Conservation (phyloP, 2,329 filamentous ascomycete species). For the Periconia sp. region DNA sequence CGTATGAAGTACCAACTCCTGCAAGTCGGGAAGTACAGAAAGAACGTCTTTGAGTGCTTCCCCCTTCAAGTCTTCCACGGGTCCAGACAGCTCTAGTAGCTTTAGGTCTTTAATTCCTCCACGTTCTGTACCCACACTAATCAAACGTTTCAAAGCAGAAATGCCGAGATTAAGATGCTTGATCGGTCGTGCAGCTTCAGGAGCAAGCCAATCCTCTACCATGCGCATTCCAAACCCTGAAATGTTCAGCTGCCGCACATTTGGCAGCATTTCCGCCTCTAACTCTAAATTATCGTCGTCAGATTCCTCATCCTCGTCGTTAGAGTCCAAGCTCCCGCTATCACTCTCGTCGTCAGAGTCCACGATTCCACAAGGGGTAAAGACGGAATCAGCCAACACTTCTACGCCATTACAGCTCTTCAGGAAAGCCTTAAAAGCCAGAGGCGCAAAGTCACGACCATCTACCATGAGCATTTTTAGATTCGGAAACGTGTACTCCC, state of each 20-base stretch:
- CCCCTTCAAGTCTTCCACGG: not conserved
- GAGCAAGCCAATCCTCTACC: too few relatives aligned
- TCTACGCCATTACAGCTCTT: conserved; percentile 6
- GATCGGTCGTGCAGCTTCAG: too few relatives aligned
- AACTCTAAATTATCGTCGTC: not conserved
- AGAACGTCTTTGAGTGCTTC: conserved; percentile 6
- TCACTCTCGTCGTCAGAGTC: not conserved
- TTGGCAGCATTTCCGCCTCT: not conserved
- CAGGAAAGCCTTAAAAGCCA: conserved; percentile 6
- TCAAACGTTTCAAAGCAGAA: too few relatives aligned
- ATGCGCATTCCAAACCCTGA: not conserved
- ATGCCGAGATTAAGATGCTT: too few relatives aligned
- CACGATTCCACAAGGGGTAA: not conserved
- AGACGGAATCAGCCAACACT: conserved; percentile 1
- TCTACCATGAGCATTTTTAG: conserved; percentile 4
- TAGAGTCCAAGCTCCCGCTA: too few relatives aligned
- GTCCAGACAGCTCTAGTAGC: not conserved
- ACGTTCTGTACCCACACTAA: too few relatives aligned
- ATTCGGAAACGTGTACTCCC: conserved; percentile 14
- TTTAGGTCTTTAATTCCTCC: too few relatives aligned
- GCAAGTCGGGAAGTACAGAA: conserved; percentile 2
- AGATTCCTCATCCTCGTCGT: too few relatives aligned
- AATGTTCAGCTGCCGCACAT: not conserved
- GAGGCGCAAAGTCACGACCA: conserved; percentile 6
- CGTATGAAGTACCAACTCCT: conserved; percentile 8